These are phyloP conservation scores for Isoetes engelmannii DNA, from an alignment of 83 land plant species.

Conservation along the genomic window DNA sequence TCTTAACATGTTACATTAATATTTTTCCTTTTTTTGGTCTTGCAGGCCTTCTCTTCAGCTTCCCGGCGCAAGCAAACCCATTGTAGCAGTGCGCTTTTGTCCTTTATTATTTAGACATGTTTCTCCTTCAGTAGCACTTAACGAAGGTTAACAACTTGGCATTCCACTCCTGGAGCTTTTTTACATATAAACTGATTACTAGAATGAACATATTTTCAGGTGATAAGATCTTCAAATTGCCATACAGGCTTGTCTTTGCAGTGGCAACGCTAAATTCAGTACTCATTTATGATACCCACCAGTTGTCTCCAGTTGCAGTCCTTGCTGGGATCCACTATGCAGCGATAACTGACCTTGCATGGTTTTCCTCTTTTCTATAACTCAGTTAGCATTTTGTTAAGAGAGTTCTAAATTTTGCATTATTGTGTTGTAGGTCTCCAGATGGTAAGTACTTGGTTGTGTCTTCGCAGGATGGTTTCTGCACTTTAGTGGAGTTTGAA, in stretches of 20 bases:
- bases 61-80: constrained; percentile 82
- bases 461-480: constrained; percentile 93
- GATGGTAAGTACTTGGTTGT: constrained; percentile 71
- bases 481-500: constrained; percentile 73
- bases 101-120: constrained; percentile 52
- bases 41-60: constrained; percentile 82
- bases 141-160: background rate
- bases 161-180: background rate
- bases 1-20: no score
- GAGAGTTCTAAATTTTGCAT: no score
- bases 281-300: constrained; percentile 82
- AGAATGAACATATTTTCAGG: no score
- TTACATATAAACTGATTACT: no score
- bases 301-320: constrained; percentile 55
- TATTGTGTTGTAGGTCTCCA: constrained; percentile 58
- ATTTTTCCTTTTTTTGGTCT: no score
- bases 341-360: constrained; percentile 88
- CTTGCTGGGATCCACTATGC: constrained; percentile 94
- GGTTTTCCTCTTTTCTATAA: constrained; percentile 37
- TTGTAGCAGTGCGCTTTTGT: constrained; percentile 86
- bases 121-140: constrained; percentile 21
- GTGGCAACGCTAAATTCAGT: constrained; percentile 83
- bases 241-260: constrained; percentile 88
- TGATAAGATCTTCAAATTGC: constrained; percentile 86
- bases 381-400: background rate